Evolutionary conservation across 257 asterid genomes (phyloP), one percentile per base, ranked within the genome.

Genomic region (Leonotis leonurus): DNA sequence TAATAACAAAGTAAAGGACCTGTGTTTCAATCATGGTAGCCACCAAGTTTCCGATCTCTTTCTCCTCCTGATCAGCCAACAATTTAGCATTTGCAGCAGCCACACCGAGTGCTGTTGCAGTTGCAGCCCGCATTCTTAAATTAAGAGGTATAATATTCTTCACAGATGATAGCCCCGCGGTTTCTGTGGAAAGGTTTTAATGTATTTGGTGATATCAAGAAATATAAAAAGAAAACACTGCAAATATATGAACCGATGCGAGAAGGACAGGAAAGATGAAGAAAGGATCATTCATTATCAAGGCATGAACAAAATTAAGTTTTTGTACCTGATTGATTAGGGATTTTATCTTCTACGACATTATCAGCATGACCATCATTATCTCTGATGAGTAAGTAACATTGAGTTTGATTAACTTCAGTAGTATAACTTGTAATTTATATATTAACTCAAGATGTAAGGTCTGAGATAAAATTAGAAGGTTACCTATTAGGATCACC

Each of bases 21-120:
- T 92, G 98, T 24, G 85, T 57, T 57, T 89, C 97, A 25, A 92
- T 74, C 70, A 92, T 62, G 29, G 60, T 73, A 60, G 98, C 83
- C 68, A 92, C 60, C 71, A 83, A 71, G 70, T 77, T 77, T 60
- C 84, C 89, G 11, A 92, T 83, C 69, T 86, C 83, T 71, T 86
- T 83, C 80, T 86, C 97, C 83, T 92, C 98, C 67, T 86, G 89
- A 77, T 83, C 91, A 48, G 98, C 97, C 86, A 89, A 80, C 76
- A 83, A 63, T 70, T 83, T 86, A 26, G 98, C 95, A 69, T 83
- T 87, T 51, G 93, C 97, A 56, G 98, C 97, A 52, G 95, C 97
- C 61, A 82, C 93, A 46, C 89, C 95, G 30, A 92, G 84, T 40
- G 95, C 91, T 3, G 97, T 80, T 49, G 98, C 97, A 46, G 96